Percentiles rank a stretch among this genome's conserved stretches.
phyloP scores from a whole-genome alignment of 352 stramenopile genomes.

The Phytophthora sp. region DNA sequence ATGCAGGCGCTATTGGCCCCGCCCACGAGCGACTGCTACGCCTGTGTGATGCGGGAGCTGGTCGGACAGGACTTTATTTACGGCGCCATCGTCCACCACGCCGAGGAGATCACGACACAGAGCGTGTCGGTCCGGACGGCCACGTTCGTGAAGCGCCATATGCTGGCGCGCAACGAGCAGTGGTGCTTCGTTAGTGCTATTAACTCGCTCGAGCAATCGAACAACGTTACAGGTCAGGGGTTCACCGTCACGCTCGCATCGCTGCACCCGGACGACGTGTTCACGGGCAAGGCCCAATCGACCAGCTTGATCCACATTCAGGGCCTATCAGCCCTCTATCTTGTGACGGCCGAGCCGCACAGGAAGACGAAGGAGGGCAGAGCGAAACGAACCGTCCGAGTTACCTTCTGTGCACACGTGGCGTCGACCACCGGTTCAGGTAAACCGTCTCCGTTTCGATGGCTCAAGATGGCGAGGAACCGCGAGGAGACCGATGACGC shows the following conservation, averaged over 20 bases:
- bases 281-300: constrained; percentile 51
- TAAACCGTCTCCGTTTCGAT: constrained; percentile 22
- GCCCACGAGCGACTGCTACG: constrained; percentile 43
- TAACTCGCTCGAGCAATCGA: constrained; percentile 16
- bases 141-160: constrained; percentile 51
- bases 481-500: constrained; percentile 32
- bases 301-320: constrained; percentile 42
- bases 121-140: constrained; percentile 51
- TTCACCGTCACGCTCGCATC: constrained; percentile 51
- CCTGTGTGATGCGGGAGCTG: constrained; percentile 50
- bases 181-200: constrained; percentile 52
- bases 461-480: constrained; percentile 25
- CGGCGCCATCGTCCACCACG: constrained; percentile 49
- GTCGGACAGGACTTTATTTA: constrained; percentile 56
- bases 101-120: constrained; percentile 28
- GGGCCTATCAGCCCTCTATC: constrained; percentile 37
- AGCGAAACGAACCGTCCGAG: constrained; percentile 34
- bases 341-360: constrained; percentile 33
- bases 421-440: constrained; percentile 10
- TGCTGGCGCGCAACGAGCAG: constrained; percentile 56
- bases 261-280: constrained; percentile 48
- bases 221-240: constrained; percentile 12
- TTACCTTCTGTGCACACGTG: constrained; percentile 49
- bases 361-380: constrained; percentile 21
- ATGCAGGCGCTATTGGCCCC: constrained; percentile 43